These are phyloP conservation scores for Fusarium guadeloupense DNA, from an alignment of 2,329 filamentous ascomycete genomes.

Conservation along the genomic window DNA sequence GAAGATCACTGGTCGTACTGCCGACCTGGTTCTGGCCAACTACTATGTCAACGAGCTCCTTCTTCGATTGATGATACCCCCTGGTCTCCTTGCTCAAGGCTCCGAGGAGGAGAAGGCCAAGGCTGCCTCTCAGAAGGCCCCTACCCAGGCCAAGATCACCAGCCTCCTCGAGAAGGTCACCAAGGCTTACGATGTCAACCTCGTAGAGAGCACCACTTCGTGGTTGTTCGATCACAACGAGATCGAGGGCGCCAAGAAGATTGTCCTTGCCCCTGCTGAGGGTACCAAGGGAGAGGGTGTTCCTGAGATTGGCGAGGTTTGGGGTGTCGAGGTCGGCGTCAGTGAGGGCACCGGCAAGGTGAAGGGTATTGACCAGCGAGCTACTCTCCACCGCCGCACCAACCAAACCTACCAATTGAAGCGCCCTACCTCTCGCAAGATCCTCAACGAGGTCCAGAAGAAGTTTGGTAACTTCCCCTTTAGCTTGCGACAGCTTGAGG, in stretches of 20 bases:
- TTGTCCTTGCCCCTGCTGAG: slow-evolving; percentile 87
- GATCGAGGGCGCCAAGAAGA: slow-evolving; percentile 97
- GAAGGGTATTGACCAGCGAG: slow-evolving; percentile 86
- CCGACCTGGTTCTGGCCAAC: slow-evolving; percentile 89
- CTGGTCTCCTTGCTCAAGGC: slow-evolving; percentile 83
- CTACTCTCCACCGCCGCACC: slow-evolving; percentile 93
- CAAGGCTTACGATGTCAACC: slow-evolving; percentile 88
- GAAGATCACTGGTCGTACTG: slow-evolving; percentile 77
- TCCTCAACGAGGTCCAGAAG: slow-evolving; percentile 93
- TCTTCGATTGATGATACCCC: slow-evolving; percentile 87
- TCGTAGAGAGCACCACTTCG: slow-evolving; percentile 97
- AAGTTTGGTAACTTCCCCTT: slow-evolving; percentile 99
- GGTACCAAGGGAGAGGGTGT: slow-evolving; percentile 90
- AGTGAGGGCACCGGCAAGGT: slow-evolving; percentile 93
- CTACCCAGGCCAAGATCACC: slow-evolving; percentile 87
- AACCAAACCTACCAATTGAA: slow-evolving; percentile 92
- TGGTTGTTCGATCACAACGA: slow-evolving; percentile 98
- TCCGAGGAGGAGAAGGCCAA: slow-evolving; percentile 97
- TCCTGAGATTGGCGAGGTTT: slow-evolving; percentile 91
- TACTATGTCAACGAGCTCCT: slow-evolving; percentile 97
- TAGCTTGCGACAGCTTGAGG: slow-evolving; percentile 94
- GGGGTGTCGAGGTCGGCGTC: slow-evolving; percentile 96
- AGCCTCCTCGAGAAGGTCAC: slow-evolving; percentile 89
- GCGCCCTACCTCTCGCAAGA: slow-evolving; percentile 90
- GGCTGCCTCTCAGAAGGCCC: slow-evolving; percentile 82